These are phyloP conservation scores for Microdochium bolleyi DNA, from an alignment of 2,329 filamentous ascomycete species.

Conservation along the genomic window DNA sequence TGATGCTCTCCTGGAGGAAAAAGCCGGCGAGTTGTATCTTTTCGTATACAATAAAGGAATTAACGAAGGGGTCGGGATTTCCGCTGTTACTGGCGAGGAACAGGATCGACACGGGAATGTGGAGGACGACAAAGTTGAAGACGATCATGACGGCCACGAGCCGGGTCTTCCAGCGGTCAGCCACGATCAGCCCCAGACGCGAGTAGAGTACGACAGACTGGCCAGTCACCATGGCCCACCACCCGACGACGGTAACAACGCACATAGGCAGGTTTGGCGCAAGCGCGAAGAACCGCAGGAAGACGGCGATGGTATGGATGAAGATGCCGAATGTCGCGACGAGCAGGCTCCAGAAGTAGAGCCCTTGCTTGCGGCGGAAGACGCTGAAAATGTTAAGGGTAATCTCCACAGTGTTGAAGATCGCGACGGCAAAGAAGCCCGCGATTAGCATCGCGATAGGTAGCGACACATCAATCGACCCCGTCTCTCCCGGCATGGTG, in stretches of 20 bases:
- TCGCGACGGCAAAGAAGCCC: slow-evolving; percentile 14
- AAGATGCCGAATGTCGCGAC: too few species aligned
- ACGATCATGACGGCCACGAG: slow-evolving; percentile 47
- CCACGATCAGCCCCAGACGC: slow-evolving; percentile 50
- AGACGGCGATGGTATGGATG: too few species aligned
- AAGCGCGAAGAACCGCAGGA: too few species aligned
- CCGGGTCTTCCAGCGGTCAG: slow-evolving; percentile 34
- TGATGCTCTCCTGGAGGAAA: slow-evolving; percentile 33
- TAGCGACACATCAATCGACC: background rate
- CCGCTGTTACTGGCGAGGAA: slow-evolving; percentile 22
- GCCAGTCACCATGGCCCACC: too few species aligned
- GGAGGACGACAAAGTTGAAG: slow-evolving; percentile 43
- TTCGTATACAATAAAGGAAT: slow-evolving; percentile 12
- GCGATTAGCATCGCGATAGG: background rate
- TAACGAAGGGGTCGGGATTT: too few species aligned
- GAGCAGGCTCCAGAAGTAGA: slow-evolving; percentile 33
- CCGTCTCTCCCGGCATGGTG: background rate
- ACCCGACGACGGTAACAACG: too few species aligned
- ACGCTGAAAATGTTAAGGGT: slow-evolving; percentile 25
- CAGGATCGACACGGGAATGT: slow-evolving; percentile 39
- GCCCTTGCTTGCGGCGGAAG: slow-evolving; percentile 26
- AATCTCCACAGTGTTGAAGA: too few species aligned
- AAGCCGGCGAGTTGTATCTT: slow-evolving; percentile 32
- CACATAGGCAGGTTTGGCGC: too few species aligned
- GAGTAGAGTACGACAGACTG: slow-evolving; percentile 56